phyloP scores from a whole-genome alignment of 2,329 filamentous ascomycete genomes.

The Juglanconis oblonga region DNA sequence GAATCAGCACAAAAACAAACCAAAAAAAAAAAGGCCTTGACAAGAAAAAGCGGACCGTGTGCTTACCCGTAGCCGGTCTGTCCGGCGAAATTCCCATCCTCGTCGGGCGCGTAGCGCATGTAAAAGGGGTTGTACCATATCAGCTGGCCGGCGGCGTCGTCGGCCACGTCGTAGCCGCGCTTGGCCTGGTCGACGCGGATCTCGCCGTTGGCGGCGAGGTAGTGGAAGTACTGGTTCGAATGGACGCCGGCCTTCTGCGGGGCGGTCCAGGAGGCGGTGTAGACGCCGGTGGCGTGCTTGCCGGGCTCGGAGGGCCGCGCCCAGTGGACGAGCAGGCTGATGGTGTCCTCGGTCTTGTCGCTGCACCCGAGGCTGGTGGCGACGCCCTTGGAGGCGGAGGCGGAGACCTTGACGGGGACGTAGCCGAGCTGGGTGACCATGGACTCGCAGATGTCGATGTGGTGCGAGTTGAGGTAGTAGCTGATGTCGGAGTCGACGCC shows the following conservation, averaged over 20 bases:
- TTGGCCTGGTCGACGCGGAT: constrained; percentile 90
- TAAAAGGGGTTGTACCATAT: constrained; percentile 94
- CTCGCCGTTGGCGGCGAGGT: constrained; percentile 80
- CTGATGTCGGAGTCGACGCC: constrained; percentile 90
- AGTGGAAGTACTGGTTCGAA: constrained; percentile 96
- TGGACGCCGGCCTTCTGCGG: constrained; percentile 92
- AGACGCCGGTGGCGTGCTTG: constrained; percentile 81
- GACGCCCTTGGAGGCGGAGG: constrained; percentile 73
- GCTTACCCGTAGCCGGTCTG: constrained; percentile 78
- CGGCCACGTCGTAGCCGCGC: constrained; percentile 91
- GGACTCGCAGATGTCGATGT: constrained; percentile 87
- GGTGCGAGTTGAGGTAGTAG: constrained; percentile 95
- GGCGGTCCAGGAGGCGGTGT: constrained; percentile 92
- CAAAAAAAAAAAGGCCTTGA: neutral
- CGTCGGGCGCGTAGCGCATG: constrained; percentile 91
- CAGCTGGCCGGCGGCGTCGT: constrained; percentile 67
- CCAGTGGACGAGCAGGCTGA: constrained; percentile 88
- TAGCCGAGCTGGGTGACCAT: constrained; percentile 77
- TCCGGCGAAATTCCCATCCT: constrained; percentile 90
- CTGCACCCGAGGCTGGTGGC: constrained; percentile 77
- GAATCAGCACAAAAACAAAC: neutral
- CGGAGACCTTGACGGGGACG: constrained; percentile 74
- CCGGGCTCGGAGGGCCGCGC: constrained; percentile 64
- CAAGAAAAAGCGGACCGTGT: too few species aligned
- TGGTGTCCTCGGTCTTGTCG: constrained; percentile 84